phyloP scores from a whole-genome alignment of 164 flowering plant genomes.

The Umbilicus rupestris region DNA sequence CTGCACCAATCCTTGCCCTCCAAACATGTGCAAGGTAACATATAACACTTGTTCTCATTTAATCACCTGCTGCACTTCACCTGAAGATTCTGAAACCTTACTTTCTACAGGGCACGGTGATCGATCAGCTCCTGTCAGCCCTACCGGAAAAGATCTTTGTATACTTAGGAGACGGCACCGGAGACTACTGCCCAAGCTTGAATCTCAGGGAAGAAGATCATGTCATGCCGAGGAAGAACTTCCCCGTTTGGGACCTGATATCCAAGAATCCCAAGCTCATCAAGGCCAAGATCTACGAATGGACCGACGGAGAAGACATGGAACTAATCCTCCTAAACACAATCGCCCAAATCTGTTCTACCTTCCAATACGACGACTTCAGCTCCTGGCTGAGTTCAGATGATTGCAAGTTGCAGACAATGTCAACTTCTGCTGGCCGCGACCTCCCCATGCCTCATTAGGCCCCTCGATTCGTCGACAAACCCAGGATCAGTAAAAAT shows the following conservation, averaged over 20 bases:
- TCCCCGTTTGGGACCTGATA: constrained; percentile 18
- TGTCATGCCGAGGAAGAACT: constrained; percentile 28
- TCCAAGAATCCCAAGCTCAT: constrained; percentile 11
- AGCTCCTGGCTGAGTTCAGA: not conserved
- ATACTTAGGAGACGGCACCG: constrained; percentile 25
- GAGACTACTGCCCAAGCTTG: constrained; percentile 21
- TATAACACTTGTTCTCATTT: not conserved
- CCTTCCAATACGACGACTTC: not conserved
- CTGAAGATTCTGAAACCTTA: not conserved
- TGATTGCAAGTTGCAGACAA: not conserved
- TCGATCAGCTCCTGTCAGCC: constrained; percentile 14
- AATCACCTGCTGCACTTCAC: not conserved
- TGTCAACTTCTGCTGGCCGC: not conserved
- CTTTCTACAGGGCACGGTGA: constrained; percentile 15
- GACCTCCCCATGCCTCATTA: constrained; percentile 4
- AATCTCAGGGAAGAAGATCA: constrained; percentile 17
- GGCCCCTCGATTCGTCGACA: too few relatives aligned
- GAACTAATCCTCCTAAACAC: constrained; percentile 24
- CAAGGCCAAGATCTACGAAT: constrained; percentile 8
- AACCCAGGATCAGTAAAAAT: too few relatives aligned
- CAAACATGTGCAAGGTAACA: constrained; percentile 90
- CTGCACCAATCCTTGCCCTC: constrained; percentile 62
- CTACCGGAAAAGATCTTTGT: constrained; percentile 11
- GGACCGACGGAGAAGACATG: constrained; percentile 36
- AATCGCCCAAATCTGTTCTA: not conserved